phyloP scores from a whole-genome alignment of 2,329 filamentous ascomycete genomes.

The Dactylella cylindrospora region DNA sequence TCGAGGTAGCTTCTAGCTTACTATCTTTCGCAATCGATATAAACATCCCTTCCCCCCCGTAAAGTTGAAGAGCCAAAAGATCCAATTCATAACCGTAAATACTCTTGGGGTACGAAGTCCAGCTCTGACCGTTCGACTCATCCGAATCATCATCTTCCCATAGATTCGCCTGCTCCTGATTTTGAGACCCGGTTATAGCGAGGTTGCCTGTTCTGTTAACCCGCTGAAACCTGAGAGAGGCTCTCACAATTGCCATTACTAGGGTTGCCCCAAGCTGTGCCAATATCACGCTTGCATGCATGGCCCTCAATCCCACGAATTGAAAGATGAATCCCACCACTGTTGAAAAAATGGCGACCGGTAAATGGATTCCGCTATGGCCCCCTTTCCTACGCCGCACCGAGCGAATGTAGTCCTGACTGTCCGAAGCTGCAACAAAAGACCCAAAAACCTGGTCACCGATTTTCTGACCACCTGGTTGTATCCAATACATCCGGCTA shows the following conservation, averaged over 20 bases:
- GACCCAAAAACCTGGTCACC: constrained; percentile 34
- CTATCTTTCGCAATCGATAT: neutral
- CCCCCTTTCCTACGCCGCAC: constrained; percentile 9
- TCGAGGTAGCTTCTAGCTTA: constrained; percentile 8
- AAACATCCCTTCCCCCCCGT: constrained; percentile 13
- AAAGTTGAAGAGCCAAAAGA: constrained; percentile 25
- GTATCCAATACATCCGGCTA: constrained; percentile 24
- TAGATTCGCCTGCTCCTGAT: constrained; percentile 34
- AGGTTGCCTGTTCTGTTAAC: constrained; percentile 14
- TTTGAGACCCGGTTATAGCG: constrained; percentile 5
- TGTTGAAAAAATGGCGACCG: constrained; percentile 13
- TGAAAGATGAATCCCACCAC: constrained; percentile 45
- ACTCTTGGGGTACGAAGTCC: constrained; percentile 17
- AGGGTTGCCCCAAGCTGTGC: constrained; percentile 39
- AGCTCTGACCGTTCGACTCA: neutral
- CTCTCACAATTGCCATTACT: constrained; percentile 42
- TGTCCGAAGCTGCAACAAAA: constrained; percentile 27
- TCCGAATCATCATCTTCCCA: constrained; percentile 2
- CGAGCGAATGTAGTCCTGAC: constrained; percentile 23
- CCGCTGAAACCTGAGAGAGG: constrained; percentile 42
- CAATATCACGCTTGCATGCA: constrained; percentile 44
- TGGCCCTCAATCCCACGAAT: constrained; percentile 45
- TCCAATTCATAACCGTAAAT: constrained; percentile 29
- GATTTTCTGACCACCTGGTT: constrained; percentile 19
- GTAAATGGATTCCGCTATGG: neutral